phyloP scores from a whole-genome alignment of 495 filamentous ascomycete genomes.

The Penicillium cinerascens region DNA sequence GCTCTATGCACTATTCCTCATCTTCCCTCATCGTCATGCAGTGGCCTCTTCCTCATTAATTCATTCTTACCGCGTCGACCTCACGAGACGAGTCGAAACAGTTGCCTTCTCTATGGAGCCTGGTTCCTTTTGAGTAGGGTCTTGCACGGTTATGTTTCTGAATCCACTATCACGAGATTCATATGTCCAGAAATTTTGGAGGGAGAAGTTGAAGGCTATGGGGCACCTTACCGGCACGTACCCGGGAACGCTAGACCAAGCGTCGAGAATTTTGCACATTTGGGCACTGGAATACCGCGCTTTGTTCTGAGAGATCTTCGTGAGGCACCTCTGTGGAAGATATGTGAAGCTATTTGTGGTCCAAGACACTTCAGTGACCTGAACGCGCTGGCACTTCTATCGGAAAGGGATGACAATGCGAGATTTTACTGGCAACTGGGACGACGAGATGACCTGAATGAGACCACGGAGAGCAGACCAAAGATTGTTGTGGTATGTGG shows the following conservation, averaged over 20 bases:
- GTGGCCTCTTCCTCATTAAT: constrained; percentile 2
- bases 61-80: constrained; percentile 1
- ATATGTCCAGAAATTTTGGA: not conserved
- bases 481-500: not conserved
- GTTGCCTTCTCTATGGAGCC: not conserved
- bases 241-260: not conserved
- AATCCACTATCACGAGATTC: constrained; percentile 1
- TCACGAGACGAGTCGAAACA: not conserved
- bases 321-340: not conserved
- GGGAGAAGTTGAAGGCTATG: not conserved
- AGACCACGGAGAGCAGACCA: not conserved
- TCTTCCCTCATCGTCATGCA: not conserved
- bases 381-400: not conserved
- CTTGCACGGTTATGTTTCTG: not conserved
- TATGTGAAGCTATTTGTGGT: not conserved
- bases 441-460: not conserved
- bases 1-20: not conserved
- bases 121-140: not conserved
- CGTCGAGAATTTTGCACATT: not conserved
- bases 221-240: constrained; percentile 2
- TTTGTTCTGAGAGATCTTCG: not conserved
- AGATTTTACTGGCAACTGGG: not conserved
- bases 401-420: not conserved
- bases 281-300: not conserved
- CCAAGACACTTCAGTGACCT: not conserved